Evolutionary conservation across 306 rosid genomes (phyloP).

Genomic region (Quercus suber): DNA sequence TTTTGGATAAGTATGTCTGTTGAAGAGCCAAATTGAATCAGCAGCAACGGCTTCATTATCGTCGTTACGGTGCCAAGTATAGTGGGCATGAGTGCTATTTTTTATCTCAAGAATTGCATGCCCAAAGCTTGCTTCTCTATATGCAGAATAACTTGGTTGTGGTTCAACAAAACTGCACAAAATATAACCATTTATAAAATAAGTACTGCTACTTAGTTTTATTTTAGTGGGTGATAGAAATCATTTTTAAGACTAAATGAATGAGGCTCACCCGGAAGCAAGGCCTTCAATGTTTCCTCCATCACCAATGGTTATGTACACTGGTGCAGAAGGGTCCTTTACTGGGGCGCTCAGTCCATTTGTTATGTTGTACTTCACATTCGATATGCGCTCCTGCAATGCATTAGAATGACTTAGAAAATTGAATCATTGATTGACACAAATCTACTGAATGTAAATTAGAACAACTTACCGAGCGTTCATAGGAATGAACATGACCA

Average conservation of each 20-base stretch:
- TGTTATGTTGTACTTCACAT: slow-evolving; percentile 20
- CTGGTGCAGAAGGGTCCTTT: slow-evolving; percentile 20
- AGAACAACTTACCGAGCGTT: background rate
- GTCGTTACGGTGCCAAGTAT: slow-evolving; percentile 24
- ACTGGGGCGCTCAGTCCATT: slow-evolving; percentile 20
- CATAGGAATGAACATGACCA: too few species aligned
- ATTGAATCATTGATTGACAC: too few species aligned
- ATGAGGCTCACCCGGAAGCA: slow-evolving; percentile 13
- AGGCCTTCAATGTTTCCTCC: slow-evolving; percentile 29
- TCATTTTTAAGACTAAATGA: too few species aligned
- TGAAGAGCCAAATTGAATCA: slow-evolving; percentile 23
- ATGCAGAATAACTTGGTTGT: slow-evolving; percentile 29
- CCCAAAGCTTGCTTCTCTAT: slow-evolving; percentile 26
- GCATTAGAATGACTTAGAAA: background rate
- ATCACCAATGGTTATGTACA: slow-evolving; percentile 26
- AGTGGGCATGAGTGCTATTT: slow-evolving; percentile 26
- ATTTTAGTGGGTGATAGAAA: too few species aligned
- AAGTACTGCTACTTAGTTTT: too few species aligned
- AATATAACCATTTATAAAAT: background rate
- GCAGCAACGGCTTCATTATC: slow-evolving; percentile 8
- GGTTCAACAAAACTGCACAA: slow-evolving; percentile 9
- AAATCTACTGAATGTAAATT: too few species aligned
- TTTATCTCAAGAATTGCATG: slow-evolving; percentile 23
- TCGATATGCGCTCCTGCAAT: slow-evolving; percentile 12
- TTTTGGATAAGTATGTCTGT: slow-evolving; percentile 9